These are phyloP conservation scores for Termitomyces titanicus DNA, from an alignment of 768 basidiomycete genomes.

Conservation along the genomic window DNA sequence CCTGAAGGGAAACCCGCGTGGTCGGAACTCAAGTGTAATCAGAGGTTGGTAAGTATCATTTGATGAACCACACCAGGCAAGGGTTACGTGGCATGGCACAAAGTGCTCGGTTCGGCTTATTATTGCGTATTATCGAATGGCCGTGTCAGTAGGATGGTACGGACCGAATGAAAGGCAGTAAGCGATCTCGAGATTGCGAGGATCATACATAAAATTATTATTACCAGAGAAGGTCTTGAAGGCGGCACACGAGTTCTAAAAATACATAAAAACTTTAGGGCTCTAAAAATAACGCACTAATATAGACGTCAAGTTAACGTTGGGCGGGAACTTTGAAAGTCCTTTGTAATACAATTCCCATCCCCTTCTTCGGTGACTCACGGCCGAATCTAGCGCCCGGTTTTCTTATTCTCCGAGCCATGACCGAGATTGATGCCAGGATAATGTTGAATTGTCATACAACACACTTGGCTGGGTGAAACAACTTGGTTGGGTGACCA, in stretches of 20 bases:
- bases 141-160: not conserved
- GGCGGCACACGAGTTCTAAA: not conserved
- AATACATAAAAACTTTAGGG: not conserved
- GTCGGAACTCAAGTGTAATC: not conserved
- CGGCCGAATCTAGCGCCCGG: not conserved
- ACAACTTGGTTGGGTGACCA: not conserved
- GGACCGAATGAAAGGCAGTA: not conserved
- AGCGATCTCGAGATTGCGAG: not conserved
- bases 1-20: not conserved
- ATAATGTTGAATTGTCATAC: too few relatives aligned
- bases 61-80: too few relatives aligned
- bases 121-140: not conserved
- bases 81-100: too few relatives aligned
- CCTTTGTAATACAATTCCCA: slow-evolving; percentile 2
- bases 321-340: not conserved
- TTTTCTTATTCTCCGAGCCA: not conserved
- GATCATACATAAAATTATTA: not conserved
- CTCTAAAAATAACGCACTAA: not conserved
- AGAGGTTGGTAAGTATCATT: not conserved
- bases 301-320: not conserved
- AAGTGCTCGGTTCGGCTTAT: not conserved
- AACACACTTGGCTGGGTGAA: too few relatives aligned
- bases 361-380: not conserved
- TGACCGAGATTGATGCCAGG: not conserved
- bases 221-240: not conserved